A percentile compares a stretch with the other conserved stretches of the same genome.
phyloP scores from a whole-genome alignment of 768 basidiomycete species.

The Boletus fagicola region DNA sequence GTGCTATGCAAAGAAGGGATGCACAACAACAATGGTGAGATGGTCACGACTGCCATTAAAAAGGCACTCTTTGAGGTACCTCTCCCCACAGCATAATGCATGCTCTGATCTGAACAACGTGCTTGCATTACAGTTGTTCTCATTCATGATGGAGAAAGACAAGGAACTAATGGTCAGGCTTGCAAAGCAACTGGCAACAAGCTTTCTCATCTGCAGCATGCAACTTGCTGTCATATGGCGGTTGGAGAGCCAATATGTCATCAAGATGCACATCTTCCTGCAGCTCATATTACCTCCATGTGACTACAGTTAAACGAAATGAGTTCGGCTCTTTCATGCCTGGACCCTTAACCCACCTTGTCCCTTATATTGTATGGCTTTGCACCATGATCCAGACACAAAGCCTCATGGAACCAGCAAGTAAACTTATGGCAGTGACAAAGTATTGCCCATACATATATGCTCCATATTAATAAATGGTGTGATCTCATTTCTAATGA shows the following conservation, averaged over 20 bases:
- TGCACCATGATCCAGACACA: too few relatives aligned
- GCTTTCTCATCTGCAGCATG: constrained; percentile 82
- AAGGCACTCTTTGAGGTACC: constrained; percentile 75
- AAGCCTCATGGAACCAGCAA: too few relatives aligned
- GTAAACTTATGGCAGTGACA: too few relatives aligned
- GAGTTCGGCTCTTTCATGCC: too few relatives aligned
- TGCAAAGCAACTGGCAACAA: constrained; percentile 68
- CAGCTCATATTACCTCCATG: too few relatives aligned
- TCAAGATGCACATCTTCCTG: constrained; percentile 80
- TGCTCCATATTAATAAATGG: too few relatives aligned
- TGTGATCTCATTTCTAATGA: too few relatives aligned
- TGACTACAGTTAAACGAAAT: too few relatives aligned
- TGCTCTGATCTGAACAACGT: background rate
- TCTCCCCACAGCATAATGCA: constrained; percentile 1
- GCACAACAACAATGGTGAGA: constrained; percentile 64
- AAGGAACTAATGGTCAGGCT: constrained; percentile 69
- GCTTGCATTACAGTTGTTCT: constrained; percentile 61
- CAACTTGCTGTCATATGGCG: constrained; percentile 77
- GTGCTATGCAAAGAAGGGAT: constrained; percentile 83
- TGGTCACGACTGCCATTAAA: constrained; percentile 65
- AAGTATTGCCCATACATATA: too few relatives aligned
- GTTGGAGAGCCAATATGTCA: constrained; percentile 62
- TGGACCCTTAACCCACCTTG: too few relatives aligned
- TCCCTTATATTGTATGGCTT: too few relatives aligned
- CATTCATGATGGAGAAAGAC: constrained; percentile 68